These are phyloP conservation scores for Scedosporium minutisporum DNA, from an alignment of 2,329 filamentous ascomycete genomes.

Conservation along the genomic window DNA sequence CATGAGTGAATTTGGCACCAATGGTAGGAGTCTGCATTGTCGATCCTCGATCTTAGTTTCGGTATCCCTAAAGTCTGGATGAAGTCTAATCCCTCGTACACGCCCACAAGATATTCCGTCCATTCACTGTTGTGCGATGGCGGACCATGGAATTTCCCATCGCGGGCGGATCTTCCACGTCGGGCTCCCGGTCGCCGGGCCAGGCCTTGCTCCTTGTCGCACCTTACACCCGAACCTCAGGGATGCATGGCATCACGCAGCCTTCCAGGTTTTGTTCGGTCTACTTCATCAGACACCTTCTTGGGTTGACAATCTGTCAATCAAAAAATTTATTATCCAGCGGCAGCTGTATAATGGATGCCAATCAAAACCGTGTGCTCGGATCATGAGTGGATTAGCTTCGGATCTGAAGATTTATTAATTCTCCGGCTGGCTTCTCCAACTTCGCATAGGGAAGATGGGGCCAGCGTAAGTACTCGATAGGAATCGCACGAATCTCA, in stretches of 20 bases:
- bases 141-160: not conserved
- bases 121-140: not conserved
- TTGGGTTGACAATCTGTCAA: not conserved
- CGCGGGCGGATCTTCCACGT: not conserved
- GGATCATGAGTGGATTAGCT: too few relatives aligned
- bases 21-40: not conserved
- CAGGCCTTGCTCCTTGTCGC: not conserved
- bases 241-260: too few relatives aligned
- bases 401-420: too few relatives aligned
- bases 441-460: too few relatives aligned
- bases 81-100: not conserved
- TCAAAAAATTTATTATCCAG: not conserved
- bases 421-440: too few relatives aligned
- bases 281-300: not conserved
- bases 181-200: not conserved
- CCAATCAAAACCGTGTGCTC: too few relatives aligned
- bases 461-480: too few relatives aligned
- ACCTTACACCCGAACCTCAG: not conserved
- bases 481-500: too few relatives aligned
- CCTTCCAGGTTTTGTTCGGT: too few relatives aligned
- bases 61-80: not conserved
- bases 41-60: not conserved
- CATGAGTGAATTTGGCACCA: not conserved
- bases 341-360: not conserved
- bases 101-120: not conserved